Conservation (phyloP, 495 filamentous ascomycete species). For the Aspergillus nanangensis region DNA sequence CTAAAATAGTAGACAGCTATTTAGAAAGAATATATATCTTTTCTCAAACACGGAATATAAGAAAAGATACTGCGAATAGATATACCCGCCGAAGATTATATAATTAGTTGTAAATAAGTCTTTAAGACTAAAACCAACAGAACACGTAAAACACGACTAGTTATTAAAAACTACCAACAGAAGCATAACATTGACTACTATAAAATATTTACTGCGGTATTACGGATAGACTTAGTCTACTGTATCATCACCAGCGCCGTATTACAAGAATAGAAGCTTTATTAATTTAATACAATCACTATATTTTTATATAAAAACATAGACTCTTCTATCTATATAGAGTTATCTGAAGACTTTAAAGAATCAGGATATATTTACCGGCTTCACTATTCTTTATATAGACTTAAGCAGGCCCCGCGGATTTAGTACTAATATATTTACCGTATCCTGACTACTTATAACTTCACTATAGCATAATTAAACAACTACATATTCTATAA, state of each 20-base stretch:
- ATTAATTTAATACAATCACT: background rate
- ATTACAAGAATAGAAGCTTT: background rate
- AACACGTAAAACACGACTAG: background rate
- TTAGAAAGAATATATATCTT: background rate
- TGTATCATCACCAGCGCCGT: background rate
- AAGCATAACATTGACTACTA: background rate
- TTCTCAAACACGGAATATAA: background rate
- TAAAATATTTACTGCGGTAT: background rate
- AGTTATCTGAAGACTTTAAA: background rate
- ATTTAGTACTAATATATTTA: background rate
- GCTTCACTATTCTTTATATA: background rate
- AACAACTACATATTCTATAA: background rate
- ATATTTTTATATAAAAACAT: background rate
- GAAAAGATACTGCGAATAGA: background rate
- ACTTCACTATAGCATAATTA: background rate
- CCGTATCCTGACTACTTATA: background rate
- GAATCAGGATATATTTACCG: conserved; percentile 1
- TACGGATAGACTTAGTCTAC: background rate
- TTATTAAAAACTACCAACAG: background rate
- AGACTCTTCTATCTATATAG: conserved; percentile 1
- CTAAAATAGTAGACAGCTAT: background rate
- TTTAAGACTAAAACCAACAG: background rate
- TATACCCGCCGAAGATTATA: background rate
- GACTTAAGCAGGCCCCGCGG: background rate
- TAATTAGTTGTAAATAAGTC: background rate